A percentile compares a stretch with the other conserved stretches of the same genome.
These are phyloP conservation scores for Helminthosporium solani DNA, from an alignment of 2,329 filamentous ascomycete species.

Conservation along the genomic window DNA sequence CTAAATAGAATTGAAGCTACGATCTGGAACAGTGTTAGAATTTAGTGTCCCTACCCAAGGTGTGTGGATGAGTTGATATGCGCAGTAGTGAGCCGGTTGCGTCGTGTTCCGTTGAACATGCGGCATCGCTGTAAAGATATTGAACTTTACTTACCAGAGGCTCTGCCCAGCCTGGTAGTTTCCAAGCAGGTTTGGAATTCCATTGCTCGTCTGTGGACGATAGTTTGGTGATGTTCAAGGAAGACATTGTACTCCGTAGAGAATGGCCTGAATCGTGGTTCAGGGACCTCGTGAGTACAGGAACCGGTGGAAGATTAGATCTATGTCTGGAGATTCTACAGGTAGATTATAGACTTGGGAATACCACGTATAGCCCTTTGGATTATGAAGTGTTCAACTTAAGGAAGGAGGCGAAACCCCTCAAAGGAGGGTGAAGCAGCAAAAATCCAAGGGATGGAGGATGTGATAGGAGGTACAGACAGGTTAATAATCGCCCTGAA, in stretches of 20 bases:
- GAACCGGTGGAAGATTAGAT: too few species aligned
- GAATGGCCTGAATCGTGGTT: too few species aligned
- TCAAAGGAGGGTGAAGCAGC: too few species aligned
- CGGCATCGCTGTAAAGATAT: neutral
- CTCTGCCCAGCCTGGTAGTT: slow-evolving; percentile 46
- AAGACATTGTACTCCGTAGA: slow-evolving; percentile 1
- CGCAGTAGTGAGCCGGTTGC: neutral
- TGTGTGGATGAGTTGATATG: neutral
- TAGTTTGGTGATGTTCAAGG: slow-evolving; percentile 4
- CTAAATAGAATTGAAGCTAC: slow-evolving; percentile 53
- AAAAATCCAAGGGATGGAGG: too few species aligned
- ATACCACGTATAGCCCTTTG: too few species aligned
- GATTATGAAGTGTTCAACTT: too few species aligned
- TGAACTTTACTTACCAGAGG: slow-evolving; percentile 31
- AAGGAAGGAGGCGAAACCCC: too few species aligned
- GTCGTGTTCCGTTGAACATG: neutral
- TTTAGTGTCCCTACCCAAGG: neutral
- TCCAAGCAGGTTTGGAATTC: slow-evolving; percentile 46
- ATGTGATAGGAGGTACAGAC: too few species aligned
- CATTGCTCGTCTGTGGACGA: slow-evolving; percentile 29
- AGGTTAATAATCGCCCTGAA: too few species aligned
- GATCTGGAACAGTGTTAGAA: slow-evolving; percentile 39
- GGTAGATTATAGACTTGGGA: too few species aligned
- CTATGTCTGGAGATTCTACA: too few species aligned
- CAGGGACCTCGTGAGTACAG: too few species aligned